A percentile compares a stretch with the other conserved stretches of the same genome.
Conservation (phyloP, 169 alveolate species). For the Plasmodium knowlesi region DNA sequence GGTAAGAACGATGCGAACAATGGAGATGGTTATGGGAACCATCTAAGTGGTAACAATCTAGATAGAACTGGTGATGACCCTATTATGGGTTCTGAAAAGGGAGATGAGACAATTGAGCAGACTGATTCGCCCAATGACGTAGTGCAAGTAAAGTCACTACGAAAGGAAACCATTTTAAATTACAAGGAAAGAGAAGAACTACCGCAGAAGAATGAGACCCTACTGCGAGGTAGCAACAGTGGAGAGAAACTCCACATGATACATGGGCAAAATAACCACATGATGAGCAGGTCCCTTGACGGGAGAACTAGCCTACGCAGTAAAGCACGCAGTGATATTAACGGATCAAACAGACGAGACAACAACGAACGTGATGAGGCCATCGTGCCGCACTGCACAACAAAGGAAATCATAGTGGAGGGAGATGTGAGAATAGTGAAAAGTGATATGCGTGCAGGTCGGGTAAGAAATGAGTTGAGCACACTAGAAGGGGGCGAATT, state of each 20-base stretch:
- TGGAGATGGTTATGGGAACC: neutral
- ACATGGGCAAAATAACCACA: neutral
- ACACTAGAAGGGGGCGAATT: neutral
- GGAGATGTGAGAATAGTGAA: neutral
- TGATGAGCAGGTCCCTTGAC: neutral
- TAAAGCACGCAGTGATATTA: neutral
- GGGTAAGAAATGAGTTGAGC: neutral
- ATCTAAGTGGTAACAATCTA: neutral
- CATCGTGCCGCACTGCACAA: neutral
- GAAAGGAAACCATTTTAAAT: neutral
- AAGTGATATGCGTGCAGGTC: neutral
- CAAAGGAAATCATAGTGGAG: neutral
- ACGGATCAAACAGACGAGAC: neutral
- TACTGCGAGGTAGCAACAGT: neutral
- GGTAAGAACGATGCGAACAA: neutral
- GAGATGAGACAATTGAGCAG: neutral
- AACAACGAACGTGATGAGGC: neutral
- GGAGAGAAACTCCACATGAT: neutral
- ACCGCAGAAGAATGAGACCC: neutral
- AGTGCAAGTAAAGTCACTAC: neutral
- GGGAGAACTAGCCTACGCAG: neutral
- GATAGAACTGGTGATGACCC: neutral
- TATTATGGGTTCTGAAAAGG: neutral
- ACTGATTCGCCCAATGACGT: neutral
- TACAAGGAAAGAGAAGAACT: neutral